Evolutionary conservation across 495 filamentous ascomycete species (phyloP).

Genomic region (Penicillium dipodomyicola): DNA sequence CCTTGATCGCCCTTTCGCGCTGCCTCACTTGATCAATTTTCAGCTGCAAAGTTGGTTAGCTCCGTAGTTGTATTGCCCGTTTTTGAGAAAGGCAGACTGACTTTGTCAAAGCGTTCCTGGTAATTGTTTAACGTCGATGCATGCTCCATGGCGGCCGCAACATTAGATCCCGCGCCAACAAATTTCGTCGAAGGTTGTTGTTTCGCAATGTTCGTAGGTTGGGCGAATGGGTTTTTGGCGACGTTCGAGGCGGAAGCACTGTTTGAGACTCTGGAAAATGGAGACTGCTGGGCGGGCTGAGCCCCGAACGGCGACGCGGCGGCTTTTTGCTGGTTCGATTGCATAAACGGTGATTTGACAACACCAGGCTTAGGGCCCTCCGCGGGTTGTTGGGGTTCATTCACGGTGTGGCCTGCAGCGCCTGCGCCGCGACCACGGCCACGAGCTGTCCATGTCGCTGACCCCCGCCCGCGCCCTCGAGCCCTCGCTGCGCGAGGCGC

Average conservation of each 20-base stretch:
- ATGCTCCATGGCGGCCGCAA: constrained; percentile 26
- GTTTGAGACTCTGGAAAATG: constrained; percentile 23
- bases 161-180: background rate
- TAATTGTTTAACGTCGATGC: constrained; percentile 27
- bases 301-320: constrained; percentile 20
- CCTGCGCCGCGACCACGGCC: constrained; percentile 28
- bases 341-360: constrained; percentile 34
- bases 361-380: constrained; percentile 5
- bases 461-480: constrained; percentile 35
- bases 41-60: constrained; percentile 40
- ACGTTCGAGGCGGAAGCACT: constrained; percentile 13
- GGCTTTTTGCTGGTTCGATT: constrained; percentile 26
- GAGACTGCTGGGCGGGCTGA: constrained; percentile 17
- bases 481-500: constrained; percentile 18
- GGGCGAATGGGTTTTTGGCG: constrained; percentile 12
- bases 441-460: constrained; percentile 7
- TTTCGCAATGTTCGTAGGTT: background rate
- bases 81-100: constrained; percentile 19
- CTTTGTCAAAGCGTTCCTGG: constrained; percentile 46
- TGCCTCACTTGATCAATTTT: constrained; percentile 69
- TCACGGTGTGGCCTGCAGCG: constrained; percentile 10
- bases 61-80: background rate
- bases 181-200: background rate
- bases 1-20: constrained; percentile 65
- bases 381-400: constrained; percentile 18